Evolutionary conservation across 495 filamentous ascomycete species (phyloP).

Genomic region (Penicilliopsis zonata): DNA sequence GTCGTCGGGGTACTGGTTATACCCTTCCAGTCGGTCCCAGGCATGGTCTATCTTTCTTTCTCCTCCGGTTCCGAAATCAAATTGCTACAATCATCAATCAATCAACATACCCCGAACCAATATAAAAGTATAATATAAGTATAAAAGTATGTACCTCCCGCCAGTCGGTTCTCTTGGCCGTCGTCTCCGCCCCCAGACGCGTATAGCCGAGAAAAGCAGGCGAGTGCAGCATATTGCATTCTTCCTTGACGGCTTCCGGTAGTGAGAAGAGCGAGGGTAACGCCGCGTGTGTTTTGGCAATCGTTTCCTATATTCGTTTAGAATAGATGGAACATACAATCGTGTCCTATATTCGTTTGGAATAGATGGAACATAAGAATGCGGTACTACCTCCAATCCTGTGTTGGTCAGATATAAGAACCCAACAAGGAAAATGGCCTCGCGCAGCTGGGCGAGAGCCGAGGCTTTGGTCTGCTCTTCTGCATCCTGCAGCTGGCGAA

Average conservation of each 20-base stretch:
- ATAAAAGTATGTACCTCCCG: constrained; percentile 15
- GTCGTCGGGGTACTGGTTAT: constrained; percentile 40
- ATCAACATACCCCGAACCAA: too few relatives aligned
- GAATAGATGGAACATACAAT: too few relatives aligned
- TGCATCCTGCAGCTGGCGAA: constrained; percentile 49
- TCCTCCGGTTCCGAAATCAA: constrained; percentile 28
- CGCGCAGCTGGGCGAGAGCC: constrained; percentile 60
- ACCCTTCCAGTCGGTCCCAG: constrained; percentile 44
- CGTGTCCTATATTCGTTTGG: not conserved
- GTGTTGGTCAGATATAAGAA: constrained; percentile 87
- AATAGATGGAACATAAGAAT: not conserved
- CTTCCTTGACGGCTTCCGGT: constrained; percentile 60
- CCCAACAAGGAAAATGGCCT: constrained; percentile 79
- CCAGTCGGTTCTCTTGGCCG: constrained; percentile 28
- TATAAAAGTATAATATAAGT: not conserved
- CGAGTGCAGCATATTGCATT: constrained; percentile 80
- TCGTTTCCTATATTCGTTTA: constrained; percentile 45
- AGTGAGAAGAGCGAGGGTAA: constrained; percentile 72
- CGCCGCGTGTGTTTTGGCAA: constrained; percentile 55
- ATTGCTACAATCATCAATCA: constrained; percentile 18
- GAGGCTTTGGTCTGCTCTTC: constrained; percentile 59
- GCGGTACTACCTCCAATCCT: constrained; percentile 46
- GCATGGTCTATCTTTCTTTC: constrained; percentile 54
- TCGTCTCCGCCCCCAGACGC: constrained; percentile 35
- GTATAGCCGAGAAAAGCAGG: constrained; percentile 43